Base-by-base conservation (phyloP, 2,329 filamentous ascomycete genomes). In the Penicillium sp. region DNA sequence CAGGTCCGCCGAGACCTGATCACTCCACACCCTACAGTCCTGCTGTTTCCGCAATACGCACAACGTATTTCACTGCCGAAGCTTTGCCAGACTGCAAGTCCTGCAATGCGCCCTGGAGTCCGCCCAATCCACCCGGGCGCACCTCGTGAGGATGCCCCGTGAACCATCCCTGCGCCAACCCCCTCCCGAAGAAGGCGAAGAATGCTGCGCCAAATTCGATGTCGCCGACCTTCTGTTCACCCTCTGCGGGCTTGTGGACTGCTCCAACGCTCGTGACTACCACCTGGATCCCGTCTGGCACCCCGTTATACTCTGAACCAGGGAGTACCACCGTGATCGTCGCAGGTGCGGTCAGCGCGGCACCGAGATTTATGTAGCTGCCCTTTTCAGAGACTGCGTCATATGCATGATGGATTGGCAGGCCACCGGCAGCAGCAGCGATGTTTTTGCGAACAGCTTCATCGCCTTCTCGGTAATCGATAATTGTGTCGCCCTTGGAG, bases 1-100 rank as follows among this genome's bases (percentile, higher is more conserved):
- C n/a, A n/a, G n/a, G n/a, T n/a, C n/a, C n/a, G n/a, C n/a, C n/a
- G n/a, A n/a, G n/a, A n/a, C n/a, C n/a, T n/a, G n/a, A n/a, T n/a
- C n/a, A n/a, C n/a, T n/a, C n/a, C 6, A 20, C 15, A 10, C 8
- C n/a, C 41, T 51, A 23, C 7, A 62, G 46, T 8, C 59, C 59
- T 20, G 62, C 59, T n/a, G 80, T 82, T 20, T 83, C 79, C 10
- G 59, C 75, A 65, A 84, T 78, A 55, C 72, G 73, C 60, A 84
- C 83, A 0, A 88, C 80, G 71, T 86, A 88, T 70, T 88, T 89
- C 1, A 82, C 75, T 1, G 78, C 85, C 60, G 80, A 85, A 18
- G 81, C 84, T 66, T 81, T 84, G 0, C 85, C 85, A 17, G 75
- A 76, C 65, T 78, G 82, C 64, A 89, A 65, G 54, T 83, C 79